Conservation (phyloP, 148 eudicot species). For the Mesembryanthemum crystallinum region DNA sequence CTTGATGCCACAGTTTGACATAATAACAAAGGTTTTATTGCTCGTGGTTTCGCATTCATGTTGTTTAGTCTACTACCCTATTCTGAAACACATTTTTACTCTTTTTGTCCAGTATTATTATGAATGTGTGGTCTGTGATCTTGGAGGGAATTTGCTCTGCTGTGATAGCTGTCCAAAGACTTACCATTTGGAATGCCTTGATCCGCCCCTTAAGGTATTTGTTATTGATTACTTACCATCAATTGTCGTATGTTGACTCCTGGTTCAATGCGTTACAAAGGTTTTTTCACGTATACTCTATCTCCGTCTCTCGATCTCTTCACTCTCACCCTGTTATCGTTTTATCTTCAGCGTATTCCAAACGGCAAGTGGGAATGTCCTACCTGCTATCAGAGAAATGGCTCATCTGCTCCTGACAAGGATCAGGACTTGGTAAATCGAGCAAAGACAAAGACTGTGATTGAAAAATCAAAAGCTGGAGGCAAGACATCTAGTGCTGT, state of each 20-base stretch:
- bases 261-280: constrained; percentile 5
- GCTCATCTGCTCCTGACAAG: constrained; percentile 31
- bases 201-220: constrained; percentile 89
- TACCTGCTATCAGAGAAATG: constrained; percentile 43
- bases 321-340: neutral
- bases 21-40: neutral
- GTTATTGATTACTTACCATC: constrained; percentile 13
- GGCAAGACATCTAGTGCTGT: constrained; percentile 35
- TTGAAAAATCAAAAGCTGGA: constrained; percentile 42
- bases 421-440: constrained; percentile 46
- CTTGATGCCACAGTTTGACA: neutral
- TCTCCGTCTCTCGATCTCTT: neutral
- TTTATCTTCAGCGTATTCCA: constrained; percentile 60
- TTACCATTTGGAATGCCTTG: constrained; percentile 87
- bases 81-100: constrained; percentile 26
- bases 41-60: neutral
- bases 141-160: constrained; percentile 88
- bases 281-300: constrained; percentile 3
- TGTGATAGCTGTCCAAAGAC: constrained; percentile 90
- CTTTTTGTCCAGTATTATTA: constrained; percentile 65
- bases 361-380: constrained; percentile 90
- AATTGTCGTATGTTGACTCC: neutral
- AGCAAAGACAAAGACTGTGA: constrained; percentile 41
- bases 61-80: constrained; percentile 12
- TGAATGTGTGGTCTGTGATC: constrained; percentile 87